Percentiles rank a stretch among this genome's conserved stretches.
Conservation (phyloP, 257 asterid genomes). For the Nicotiana paniculata region DNA sequence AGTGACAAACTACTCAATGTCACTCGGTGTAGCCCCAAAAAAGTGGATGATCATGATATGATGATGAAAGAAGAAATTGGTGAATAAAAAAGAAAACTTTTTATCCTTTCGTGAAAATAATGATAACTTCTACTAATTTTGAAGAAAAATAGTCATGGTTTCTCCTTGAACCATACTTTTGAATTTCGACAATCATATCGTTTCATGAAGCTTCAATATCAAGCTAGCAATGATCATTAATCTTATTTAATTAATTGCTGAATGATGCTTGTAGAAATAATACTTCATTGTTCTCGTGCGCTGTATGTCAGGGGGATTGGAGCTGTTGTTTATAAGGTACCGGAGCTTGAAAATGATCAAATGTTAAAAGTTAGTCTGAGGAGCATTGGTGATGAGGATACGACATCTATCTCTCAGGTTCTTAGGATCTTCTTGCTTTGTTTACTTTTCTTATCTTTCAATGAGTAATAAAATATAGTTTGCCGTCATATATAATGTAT, state of each 20-base stretch:
- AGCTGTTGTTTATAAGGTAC: constrained; percentile 75
- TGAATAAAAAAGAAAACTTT: background rate
- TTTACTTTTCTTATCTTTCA: background rate
- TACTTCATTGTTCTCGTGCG: background rate
- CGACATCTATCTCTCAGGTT: constrained; percentile 80
- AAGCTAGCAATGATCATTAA: background rate
- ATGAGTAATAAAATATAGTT: background rate
- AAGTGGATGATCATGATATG: background rate
- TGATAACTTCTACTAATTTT: background rate
- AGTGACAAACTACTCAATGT: background rate
- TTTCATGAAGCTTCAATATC: background rate
- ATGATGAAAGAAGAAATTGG: background rate
- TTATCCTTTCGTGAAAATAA: too few species aligned
- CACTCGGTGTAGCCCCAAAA: background rate
- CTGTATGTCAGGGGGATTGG: constrained; percentile 63
- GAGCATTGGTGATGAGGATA: constrained; percentile 62
- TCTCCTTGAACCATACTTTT: background rate
- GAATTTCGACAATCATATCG: background rate
- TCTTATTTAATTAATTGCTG: background rate
- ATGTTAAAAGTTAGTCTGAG: constrained; percentile 75
- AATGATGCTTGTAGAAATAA: background rate
- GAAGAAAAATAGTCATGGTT: background rate
- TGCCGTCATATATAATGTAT: constrained; percentile 10
- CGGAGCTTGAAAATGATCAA: constrained; percentile 59
- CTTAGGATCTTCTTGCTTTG: background rate